These are phyloP conservation scores for Globisporangium iwayamae DNA, from an alignment of 352 stramenopile genomes.

Conservation along the genomic window DNA sequence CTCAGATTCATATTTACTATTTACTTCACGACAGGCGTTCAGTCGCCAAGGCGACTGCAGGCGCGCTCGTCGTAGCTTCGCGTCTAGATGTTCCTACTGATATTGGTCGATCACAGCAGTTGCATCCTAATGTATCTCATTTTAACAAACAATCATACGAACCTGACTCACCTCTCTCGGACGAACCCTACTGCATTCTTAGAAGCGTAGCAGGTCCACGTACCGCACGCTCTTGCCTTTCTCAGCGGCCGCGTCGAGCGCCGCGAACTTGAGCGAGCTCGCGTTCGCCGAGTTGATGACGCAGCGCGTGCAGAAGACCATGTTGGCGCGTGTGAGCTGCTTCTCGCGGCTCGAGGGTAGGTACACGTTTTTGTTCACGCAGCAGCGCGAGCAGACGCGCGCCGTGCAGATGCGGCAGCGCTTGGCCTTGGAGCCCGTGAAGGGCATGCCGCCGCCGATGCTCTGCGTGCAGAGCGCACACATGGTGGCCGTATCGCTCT, in stretches of 20 bases:
- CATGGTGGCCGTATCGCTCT: no score
- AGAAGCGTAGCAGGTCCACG: no score
- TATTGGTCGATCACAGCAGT: no score
- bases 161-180: no score
- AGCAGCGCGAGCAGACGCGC: slow-evolving; percentile 21
- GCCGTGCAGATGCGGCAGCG: background rate
- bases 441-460: background rate
- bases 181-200: no score
- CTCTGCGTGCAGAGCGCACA: background rate
- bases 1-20: no score
- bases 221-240: background rate
- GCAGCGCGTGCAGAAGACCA: slow-evolving; percentile 29
- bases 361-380: slow-evolving; percentile 20
- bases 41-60: no score
- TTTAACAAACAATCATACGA: no score
- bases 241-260: background rate
- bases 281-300: slow-evolving; percentile 12
- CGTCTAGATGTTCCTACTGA: no score
- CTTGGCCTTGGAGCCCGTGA: slow-evolving; percentile 1
- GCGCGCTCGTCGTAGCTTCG: no score
- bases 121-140: no score
- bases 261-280: slow-evolving; percentile 10
- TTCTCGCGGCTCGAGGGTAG: slow-evolving; percentile 9
- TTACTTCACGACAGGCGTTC: no score
- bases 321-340: slow-evolving; percentile 15